These are phyloP conservation scores for Hawksworthiomyces lignivorus DNA, from an alignment of 2,329 filamentous ascomycete genomes.

Conservation along the genomic window DNA sequence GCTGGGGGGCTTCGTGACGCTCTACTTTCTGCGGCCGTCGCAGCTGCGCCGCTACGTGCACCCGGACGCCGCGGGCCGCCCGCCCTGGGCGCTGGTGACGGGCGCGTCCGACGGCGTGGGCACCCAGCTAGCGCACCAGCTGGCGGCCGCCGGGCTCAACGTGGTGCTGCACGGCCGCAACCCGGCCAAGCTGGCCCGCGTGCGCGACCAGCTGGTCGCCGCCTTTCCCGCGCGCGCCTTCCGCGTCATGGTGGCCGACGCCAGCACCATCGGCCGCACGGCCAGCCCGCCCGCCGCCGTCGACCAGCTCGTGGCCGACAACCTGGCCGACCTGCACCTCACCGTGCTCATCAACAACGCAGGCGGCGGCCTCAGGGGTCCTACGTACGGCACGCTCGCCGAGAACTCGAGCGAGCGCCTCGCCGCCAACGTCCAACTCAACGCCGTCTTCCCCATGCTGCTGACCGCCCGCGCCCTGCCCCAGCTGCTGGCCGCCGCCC, in stretches of 20 bases:
- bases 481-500: conserved; percentile 32
- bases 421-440: conserved; percentile 36
- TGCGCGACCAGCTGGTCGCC: conserved; percentile 31
- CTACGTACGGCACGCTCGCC: conserved; percentile 28
- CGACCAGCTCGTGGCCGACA: conserved; percentile 8
- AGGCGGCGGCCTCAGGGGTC: conserved; percentile 30
- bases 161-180: conserved; percentile 52
- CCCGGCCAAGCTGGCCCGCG: conserved; percentile 33
- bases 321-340: conserved; percentile 32
- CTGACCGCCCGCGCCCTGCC: conserved; percentile 39
- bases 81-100: conserved; percentile 41
- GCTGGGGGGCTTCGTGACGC: neutral
- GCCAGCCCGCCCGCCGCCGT: conserved; percentile 7
- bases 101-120: conserved; percentile 51
- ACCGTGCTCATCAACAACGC: conserved; percentile 52
- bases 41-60: conserved; percentile 9
- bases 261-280: conserved; percentile 16
- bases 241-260: conserved; percentile 37
- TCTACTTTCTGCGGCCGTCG: conserved; percentile 6
- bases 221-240: conserved; percentile 32
- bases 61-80: neutral
- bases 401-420: conserved; percentile 28
- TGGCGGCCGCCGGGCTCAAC: conserved; percentile 46
- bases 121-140: conserved; percentile 38
- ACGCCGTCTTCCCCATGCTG: conserved; percentile 41